Conservation (phyloP, 768 basidiomycete genomes). For the Mycena rebaudengoi region DNA sequence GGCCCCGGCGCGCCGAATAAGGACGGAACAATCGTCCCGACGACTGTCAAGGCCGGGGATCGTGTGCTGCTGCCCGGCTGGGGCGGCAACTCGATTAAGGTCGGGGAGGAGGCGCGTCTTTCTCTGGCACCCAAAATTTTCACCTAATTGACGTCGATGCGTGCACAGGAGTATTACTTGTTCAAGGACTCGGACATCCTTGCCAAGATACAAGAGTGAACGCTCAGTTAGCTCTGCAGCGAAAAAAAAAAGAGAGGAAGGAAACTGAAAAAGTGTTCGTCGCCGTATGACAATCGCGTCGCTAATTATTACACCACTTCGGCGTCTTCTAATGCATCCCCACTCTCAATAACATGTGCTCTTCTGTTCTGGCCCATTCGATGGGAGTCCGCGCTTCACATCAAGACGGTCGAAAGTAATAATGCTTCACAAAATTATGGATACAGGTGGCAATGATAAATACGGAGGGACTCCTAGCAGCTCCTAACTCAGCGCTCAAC, state of each 20-base stretch:
- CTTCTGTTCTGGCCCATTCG: too few species aligned
- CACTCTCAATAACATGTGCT: constrained; percentile 12
- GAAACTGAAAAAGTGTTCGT: constrained; percentile 22
- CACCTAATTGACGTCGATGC: too few species aligned
- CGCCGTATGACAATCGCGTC: not conserved
- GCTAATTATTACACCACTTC: constrained; percentile 10
- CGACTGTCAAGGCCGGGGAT: constrained; percentile 87
- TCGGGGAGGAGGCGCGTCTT: constrained; percentile 89
- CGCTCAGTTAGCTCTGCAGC: constrained; percentile 3
- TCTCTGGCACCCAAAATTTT: too few species aligned
- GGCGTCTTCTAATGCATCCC: constrained; percentile 22
- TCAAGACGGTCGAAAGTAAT: too few species aligned
- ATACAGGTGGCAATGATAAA: too few species aligned
- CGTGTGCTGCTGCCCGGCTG: constrained; percentile 94
- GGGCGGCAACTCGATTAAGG: constrained; percentile 96
- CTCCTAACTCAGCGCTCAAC: too few species aligned
- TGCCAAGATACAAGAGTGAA: constrained; percentile 93
- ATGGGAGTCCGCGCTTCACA: too few species aligned
- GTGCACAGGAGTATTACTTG: constrained; percentile 85
- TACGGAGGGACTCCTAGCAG: too few species aligned
- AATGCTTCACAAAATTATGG: too few species aligned
- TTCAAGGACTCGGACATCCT: constrained; percentile 96
- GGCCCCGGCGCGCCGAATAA: constrained; percentile 95
- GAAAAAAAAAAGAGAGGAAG: not conserved
- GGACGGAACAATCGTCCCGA: constrained; percentile 79